Base-by-base conservation (phyloP, 495 filamentous ascomycete genomes). In the Xylaria nigripes region DNA sequence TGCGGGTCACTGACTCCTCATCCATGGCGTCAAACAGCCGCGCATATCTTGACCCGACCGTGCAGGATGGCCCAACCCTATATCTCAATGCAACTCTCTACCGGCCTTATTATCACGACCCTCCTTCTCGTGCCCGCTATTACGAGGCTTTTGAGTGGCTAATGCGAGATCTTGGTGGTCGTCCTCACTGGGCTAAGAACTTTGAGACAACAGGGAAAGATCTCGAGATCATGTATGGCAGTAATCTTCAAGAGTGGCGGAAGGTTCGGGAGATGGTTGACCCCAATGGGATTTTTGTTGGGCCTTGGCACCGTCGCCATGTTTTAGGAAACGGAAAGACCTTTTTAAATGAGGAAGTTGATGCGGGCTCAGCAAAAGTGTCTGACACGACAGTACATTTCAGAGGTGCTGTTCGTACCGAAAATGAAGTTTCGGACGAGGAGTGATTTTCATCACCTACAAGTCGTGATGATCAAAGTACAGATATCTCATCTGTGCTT, bases 41-140 rank as follows among this genome's bases (percentile, higher is more conserved):
- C 13, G 87, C 92, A 1, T 90, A 80, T 68, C 81, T 98, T 19
- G 94, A 97, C 68, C 86, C 76, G 5, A 75, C 78, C 2, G 67
- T 62, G 13, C 61, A 66, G 12, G 78, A 85, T 51, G 84, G 80
- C 2, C 86, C 93, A 6, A 93, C 92, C 0, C 79, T 98, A 15
- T 97, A 95, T 67, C 80, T 98, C 50, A 98, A 98, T 61, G 92
- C 93, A 15, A 95, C 92, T 12, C 85, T 98, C 55, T 98, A 97
- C 71, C 78, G 93, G 6, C 89, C 93, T 1, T 96, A 96, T 66
- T 72, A 80, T 61, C 77, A 74, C 27, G 87, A 96, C 65, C 91
- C 92, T 18, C 86, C 89, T 1, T 86, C 86, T 66, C 76, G 70
- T 48, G 73, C 63, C 19, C 79, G 90, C 25, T 98, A 95, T 70